These are phyloP conservation scores for Globisporangium cederbergense DNA, from an alignment of 352 stramenopile species.

Conservation along the genomic window DNA sequence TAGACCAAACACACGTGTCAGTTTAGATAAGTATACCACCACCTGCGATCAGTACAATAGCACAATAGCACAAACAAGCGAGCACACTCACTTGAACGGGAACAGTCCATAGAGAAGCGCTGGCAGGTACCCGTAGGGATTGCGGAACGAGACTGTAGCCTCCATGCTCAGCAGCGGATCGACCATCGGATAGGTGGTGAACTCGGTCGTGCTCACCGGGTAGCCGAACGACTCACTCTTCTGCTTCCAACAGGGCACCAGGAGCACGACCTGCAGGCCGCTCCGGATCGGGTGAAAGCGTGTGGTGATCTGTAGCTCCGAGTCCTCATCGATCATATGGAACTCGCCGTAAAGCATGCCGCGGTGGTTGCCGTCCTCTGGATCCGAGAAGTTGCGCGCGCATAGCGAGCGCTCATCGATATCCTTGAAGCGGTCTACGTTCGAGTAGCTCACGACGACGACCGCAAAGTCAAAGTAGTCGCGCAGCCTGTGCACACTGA, in stretches of 20 bases:
- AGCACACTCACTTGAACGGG: slow-evolving; percentile 70
- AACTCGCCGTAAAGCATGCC: slow-evolving; percentile 62
- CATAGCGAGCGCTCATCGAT: slow-evolving; percentile 58
- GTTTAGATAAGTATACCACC: not conserved
- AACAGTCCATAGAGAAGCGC: slow-evolving; percentile 77
- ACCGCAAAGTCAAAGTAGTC: slow-evolving; percentile 85
- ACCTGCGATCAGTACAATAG: slow-evolving; percentile 6
- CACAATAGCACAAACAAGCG: slow-evolving; percentile 2
- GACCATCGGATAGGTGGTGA: slow-evolving; percentile 66
- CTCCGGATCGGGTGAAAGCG: slow-evolving; percentile 47
- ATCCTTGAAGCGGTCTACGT: slow-evolving; percentile 30
- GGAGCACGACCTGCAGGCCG: slow-evolving; percentile 62
- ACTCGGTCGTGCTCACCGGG: slow-evolving; percentile 67
- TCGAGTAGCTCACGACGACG: slow-evolving; percentile 59
- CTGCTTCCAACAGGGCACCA: slow-evolving; percentile 81
- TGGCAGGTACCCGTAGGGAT: slow-evolving; percentile 82
- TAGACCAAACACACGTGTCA: not conserved
- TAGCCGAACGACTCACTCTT: slow-evolving; percentile 79
- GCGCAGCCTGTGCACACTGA: slow-evolving; percentile 60
- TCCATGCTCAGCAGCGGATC: slow-evolving; percentile 68
- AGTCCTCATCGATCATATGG: slow-evolving; percentile 34
- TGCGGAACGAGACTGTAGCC: slow-evolving; percentile 62
- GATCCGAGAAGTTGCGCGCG: slow-evolving; percentile 56
- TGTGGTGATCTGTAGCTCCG: slow-evolving; percentile 37
- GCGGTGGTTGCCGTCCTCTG: slow-evolving; percentile 28